phyloP scores from a whole-genome alignment of 148 eudicot species.

The Silene latifolia region DNA sequence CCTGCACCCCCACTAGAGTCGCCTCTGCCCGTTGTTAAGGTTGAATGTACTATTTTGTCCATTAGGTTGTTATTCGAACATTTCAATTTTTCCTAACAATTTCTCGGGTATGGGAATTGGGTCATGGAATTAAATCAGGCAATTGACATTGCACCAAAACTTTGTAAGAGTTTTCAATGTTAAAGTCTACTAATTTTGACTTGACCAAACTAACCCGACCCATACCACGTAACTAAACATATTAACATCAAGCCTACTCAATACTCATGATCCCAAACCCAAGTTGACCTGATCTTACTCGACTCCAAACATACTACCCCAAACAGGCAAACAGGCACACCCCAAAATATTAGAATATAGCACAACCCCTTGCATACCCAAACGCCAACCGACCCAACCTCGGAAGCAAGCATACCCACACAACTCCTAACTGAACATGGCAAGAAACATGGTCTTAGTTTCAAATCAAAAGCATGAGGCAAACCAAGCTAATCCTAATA shows the following conservation, averaged over 20 bases:
- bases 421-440: not conserved
- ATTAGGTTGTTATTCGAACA: not conserved
- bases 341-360: not conserved
- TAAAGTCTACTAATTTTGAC: too few species aligned
- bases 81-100: not conserved
- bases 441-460: not conserved
- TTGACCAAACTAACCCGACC: too few species aligned
- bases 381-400: not conserved
- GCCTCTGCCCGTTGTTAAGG: not conserved
- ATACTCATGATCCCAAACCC: not conserved
- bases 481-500: slow-evolving; percentile 8
- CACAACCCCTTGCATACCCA: not conserved
- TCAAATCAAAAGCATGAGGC: slow-evolving; percentile 16
- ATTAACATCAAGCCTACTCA: too few species aligned
- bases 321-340: not conserved
- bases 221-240: too few species aligned
- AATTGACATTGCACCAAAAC: too few species aligned
- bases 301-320: not conserved
- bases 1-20: too few species aligned
- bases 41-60: not conserved
- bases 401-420: not conserved
- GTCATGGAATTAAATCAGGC: too few species aligned
- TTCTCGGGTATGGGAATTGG: too few species aligned
- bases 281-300: not conserved
- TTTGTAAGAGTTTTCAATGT: too few species aligned